These are phyloP conservation scores for Dryas alaskensis DNA, from an alignment of 306 rosid genomes.

Conservation along the genomic window DNA sequence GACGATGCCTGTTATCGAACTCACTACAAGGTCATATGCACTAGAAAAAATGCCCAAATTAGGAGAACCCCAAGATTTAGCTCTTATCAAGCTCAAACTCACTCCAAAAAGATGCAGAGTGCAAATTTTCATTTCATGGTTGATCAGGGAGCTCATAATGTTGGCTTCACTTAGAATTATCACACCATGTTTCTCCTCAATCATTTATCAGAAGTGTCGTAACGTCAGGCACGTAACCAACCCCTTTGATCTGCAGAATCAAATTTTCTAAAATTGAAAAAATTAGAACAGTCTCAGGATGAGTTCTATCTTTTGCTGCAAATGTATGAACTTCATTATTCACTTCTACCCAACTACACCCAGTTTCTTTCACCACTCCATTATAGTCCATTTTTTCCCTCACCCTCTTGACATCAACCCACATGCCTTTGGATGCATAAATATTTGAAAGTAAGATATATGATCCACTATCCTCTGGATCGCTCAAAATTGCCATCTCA, in stretches of 20 bases:
- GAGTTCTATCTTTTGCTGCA: constrained; percentile 43
- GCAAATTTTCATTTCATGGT: not conserved
- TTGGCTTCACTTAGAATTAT: not conserved
- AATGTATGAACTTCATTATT: constrained; percentile 27
- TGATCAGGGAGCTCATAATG: not conserved
- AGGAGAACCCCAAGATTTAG: not conserved
- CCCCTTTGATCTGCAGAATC: constrained; percentile 52
- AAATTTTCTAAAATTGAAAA: constrained; percentile 45
- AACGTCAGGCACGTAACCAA: constrained; percentile 42
- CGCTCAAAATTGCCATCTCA: constrained; percentile 71
- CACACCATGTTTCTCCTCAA: not conserved
- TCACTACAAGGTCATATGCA: not conserved
- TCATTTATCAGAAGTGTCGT: constrained; percentile 17
- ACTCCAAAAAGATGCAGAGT: not conserved
- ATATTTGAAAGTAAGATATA: constrained; percentile 78
- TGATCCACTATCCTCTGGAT: constrained; percentile 77
- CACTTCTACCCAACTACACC: constrained; percentile 40
- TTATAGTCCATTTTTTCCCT: constrained; percentile 63
- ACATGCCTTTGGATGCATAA: constrained; percentile 85
- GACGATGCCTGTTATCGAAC: too few species aligned
- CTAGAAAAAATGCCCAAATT: not conserved
- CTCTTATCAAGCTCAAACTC: not conserved
- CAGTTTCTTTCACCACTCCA: constrained; percentile 73
- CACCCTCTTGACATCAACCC: constrained; percentile 65
- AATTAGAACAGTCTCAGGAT: constrained; percentile 35